Evolutionary conservation across 345 rosid genomes (phyloP).

Genomic region (Lepidium didymum): DNA sequence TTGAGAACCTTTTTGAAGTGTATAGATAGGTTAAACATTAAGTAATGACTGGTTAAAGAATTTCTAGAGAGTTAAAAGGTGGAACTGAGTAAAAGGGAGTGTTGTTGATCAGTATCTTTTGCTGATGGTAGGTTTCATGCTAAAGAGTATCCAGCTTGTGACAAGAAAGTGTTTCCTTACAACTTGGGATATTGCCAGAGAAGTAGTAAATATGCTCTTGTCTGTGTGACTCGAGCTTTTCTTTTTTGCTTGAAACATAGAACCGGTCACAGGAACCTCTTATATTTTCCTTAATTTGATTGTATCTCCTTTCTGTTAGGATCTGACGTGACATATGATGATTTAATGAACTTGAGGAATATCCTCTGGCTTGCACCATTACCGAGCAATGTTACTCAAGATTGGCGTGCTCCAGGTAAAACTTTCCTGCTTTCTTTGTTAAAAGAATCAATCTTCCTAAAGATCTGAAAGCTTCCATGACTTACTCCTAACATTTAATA

Average conservation of each 20-base stretch:
- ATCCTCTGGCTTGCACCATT: conserved; percentile 93
- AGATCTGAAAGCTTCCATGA: background rate
- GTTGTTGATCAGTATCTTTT: background rate
- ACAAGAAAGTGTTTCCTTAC: conserved; percentile 55
- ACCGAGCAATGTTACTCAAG: conserved; percentile 45
- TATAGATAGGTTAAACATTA: background rate
- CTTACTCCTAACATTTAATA: background rate
- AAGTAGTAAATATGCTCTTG: conserved; percentile 34
- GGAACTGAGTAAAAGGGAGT: background rate
- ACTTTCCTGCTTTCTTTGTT: background rate
- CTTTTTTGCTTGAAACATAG: background rate
- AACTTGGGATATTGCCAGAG: conserved; percentile 87
- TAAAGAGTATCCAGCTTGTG: conserved; percentile 80
- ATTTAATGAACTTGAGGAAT: conserved; percentile 81
- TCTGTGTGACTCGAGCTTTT: background rate
- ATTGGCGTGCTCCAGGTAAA: conserved; percentile 78
- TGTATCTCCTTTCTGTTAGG: conserved; percentile 32
- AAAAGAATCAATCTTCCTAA: background rate
- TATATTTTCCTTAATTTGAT: background rate
- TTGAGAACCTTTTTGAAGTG: background rate
- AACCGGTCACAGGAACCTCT: background rate
- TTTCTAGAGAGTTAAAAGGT: background rate
- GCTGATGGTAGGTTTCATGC: conserved; percentile 74
- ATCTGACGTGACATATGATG: conserved; percentile 54
- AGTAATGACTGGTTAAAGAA: background rate